These are phyloP conservation scores for Neckera pumila DNA, from an alignment of 225 moss, liverwort and hornwort genomes.

Conservation along the genomic window DNA sequence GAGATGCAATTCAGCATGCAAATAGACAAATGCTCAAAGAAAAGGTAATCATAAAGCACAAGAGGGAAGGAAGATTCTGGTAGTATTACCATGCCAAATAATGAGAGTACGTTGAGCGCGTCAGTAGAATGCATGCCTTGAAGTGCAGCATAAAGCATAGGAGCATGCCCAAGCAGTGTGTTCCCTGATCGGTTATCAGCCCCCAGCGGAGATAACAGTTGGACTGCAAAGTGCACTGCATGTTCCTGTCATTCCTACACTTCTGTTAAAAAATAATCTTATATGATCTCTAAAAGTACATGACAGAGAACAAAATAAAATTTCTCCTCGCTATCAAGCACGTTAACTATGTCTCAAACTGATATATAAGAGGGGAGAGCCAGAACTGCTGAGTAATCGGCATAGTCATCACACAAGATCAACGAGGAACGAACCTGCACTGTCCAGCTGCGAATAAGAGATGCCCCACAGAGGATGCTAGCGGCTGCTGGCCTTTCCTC, in stretches of 20 bases:
- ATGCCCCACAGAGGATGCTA: constrained; percentile 86
- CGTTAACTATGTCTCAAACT: background rate
- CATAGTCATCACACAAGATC: background rate
- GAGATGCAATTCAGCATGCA: background rate
- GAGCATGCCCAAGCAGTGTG: constrained; percentile 61
- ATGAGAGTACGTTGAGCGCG: constrained; percentile 61
- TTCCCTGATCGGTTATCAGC: constrained; percentile 58
- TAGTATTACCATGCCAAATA: constrained; percentile 72
- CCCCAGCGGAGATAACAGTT: constrained; percentile 72
- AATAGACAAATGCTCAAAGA: background rate
- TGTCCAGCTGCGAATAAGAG: constrained; percentile 80
- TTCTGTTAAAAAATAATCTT: constrained; percentile 5
- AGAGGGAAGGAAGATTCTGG: background rate
- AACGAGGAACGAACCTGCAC: constrained; percentile 56
- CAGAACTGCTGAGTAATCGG: background rate
- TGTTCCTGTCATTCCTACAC: constrained; percentile 58
- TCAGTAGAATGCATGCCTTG: constrained; percentile 55
- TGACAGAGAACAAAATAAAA: background rate
- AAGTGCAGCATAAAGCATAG: constrained; percentile 73
- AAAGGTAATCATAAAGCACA: background rate
- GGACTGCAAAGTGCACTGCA: constrained; percentile 75
- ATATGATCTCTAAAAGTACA: background rate
- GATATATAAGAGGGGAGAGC: background rate
- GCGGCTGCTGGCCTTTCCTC: constrained; percentile 87
- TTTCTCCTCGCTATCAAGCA: background rate